Evolutionary conservation across 129 eudicot species (phyloP).

Genomic region (Arctium lappa): DNA sequence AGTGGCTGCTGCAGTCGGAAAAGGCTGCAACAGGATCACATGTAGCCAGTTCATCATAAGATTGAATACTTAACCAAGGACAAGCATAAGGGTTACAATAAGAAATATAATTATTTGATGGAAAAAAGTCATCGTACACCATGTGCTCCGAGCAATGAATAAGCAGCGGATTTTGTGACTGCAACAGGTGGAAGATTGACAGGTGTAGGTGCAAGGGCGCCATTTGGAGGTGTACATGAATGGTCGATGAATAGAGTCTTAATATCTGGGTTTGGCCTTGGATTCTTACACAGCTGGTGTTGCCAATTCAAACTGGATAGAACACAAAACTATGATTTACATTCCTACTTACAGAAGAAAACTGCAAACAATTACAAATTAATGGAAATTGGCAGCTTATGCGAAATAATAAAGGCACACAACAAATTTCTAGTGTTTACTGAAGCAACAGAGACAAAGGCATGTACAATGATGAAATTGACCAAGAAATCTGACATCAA

Average conservation of each 20-base stretch:
- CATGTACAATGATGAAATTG: no score
- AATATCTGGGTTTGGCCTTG: slow-evolving; percentile 87
- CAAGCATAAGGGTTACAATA: not conserved
- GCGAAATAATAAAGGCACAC: no score
- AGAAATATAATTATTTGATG: not conserved
- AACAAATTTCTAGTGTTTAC: no score
- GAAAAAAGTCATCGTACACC: slow-evolving; percentile 47
- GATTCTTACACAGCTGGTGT: slow-evolving; percentile 82
- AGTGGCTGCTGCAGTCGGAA: slow-evolving; percentile 70
- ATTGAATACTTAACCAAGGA: not conserved
- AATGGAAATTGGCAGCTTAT: not conserved
- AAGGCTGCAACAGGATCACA: slow-evolving; percentile 52
- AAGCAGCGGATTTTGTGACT: slow-evolving; percentile 63
- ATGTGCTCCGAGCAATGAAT: slow-evolving; percentile 65
- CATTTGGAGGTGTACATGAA: slow-evolving; percentile 70
- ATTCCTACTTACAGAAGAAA: not conserved
- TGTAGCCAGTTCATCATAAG: not conserved
- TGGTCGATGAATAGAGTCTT: slow-evolving; percentile 78
- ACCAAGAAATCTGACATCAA: no score
- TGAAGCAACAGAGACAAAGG: no score
- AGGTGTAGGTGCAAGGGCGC: slow-evolving; percentile 66
- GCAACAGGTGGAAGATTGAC: slow-evolving; percentile 68
- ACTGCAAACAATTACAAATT: not conserved
- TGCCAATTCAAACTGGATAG: slow-evolving; percentile 77
- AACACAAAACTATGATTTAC: slow-evolving; percentile 1